A percentile compares a stretch with the other conserved stretches of the same genome.
Evolutionary conservation across 345 rosid species (phyloP).

Genomic region (Iberis pinnata): DNA sequence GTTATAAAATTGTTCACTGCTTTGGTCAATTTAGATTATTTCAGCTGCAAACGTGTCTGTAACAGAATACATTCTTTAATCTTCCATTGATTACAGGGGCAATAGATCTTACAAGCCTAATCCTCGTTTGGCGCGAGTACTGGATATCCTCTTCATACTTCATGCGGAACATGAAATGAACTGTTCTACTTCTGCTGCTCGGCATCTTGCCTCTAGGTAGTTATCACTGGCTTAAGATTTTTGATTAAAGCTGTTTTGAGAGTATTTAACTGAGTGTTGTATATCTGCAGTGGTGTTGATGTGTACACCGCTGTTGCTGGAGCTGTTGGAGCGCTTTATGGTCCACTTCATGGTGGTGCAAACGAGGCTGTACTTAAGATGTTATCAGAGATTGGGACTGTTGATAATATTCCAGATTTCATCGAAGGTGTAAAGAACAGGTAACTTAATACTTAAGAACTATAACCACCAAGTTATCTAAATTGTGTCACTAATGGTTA

Average conservation of each 20-base stretch:
- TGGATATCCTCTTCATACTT: slow-evolving; percentile 82
- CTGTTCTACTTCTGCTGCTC: slow-evolving; percentile 91
- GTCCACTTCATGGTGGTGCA: slow-evolving; percentile 98
- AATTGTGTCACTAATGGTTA: no score
- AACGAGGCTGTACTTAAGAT: slow-evolving; percentile 91
- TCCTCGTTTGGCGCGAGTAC: slow-evolving; percentile 81
- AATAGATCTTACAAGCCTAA: slow-evolving; percentile 79
- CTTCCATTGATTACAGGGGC: slow-evolving; percentile 48
- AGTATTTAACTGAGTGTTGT: not conserved
- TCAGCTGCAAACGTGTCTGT: not conserved
- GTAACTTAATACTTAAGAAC: slow-evolving; percentile 27
- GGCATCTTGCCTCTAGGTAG: slow-evolving; percentile 96
- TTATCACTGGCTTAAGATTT: not conserved
- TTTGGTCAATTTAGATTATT: not conserved
- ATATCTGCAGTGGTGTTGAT: slow-evolving; percentile 64
- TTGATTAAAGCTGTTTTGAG: not conserved
- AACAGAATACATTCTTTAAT: not conserved
- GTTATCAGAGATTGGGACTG: slow-evolving; percentile 73
- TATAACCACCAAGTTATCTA: no score
- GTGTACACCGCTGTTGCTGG: slow-evolving; percentile 89
- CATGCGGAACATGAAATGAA: slow-evolving; percentile 99
- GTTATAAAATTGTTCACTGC: not conserved
- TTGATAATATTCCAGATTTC: slow-evolving; percentile 80
- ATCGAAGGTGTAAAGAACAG: slow-evolving; percentile 80
- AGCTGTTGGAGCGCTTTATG: slow-evolving; percentile 86